Evolutionary conservation across 2,329 filamentous ascomycete genomes (phyloP).

Genomic region (Trichoderma simmonsii): DNA sequence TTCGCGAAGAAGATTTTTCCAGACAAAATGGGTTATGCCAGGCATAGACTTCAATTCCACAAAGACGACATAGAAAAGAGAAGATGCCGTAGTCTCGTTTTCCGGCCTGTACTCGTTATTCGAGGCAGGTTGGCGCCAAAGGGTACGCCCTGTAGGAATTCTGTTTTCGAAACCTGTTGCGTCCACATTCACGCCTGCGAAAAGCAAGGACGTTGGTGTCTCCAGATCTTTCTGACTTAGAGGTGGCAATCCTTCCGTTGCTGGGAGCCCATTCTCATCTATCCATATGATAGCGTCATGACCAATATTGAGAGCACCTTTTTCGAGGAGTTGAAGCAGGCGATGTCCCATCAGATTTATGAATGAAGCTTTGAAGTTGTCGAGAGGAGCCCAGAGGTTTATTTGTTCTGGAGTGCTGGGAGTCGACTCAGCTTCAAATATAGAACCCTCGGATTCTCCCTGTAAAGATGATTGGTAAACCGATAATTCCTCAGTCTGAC

Average conservation of each 20-base stretch:
- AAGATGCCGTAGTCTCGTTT: too few species aligned
- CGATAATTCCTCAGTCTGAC: rapidly evolving
- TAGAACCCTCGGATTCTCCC: neutral
- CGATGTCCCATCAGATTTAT: neutral
- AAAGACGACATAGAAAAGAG: too few species aligned
- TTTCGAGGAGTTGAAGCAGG: neutral
- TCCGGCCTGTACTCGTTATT: too few species aligned
- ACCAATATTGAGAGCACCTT: neutral
- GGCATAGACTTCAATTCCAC: too few species aligned
- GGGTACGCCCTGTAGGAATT: neutral
- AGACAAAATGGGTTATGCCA: too few species aligned
- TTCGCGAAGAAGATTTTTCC: too few species aligned
- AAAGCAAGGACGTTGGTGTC: neutral
- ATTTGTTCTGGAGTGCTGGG: neutral
- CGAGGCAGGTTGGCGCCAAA: neutral
- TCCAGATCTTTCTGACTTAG: neutral
- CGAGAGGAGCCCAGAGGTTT: neutral
- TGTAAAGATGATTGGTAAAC: neutral
- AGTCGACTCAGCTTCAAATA: neutral
- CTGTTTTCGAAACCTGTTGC: neutral
- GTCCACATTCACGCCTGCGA: neutral
- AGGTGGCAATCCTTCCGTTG: neutral
- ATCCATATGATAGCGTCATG: neutral
- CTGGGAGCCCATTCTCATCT: neutral
- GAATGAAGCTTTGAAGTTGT: neutral